These are phyloP conservation scores for Sicyos edulis DNA, from an alignment of 306 rosid species.

Conservation along the genomic window DNA sequence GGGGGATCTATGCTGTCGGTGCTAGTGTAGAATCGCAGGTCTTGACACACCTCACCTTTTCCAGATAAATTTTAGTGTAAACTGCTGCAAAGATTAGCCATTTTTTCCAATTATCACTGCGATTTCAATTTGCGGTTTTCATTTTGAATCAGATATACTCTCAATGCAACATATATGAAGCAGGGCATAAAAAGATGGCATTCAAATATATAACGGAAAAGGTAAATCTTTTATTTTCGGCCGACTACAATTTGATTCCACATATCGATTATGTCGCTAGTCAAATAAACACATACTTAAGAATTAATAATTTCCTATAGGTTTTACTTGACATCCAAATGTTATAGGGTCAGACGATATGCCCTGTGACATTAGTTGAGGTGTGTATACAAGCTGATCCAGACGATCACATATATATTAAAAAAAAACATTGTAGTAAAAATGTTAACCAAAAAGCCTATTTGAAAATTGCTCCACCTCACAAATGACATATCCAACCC, in stretches of 20 bases:
- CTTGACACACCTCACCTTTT: neutral
- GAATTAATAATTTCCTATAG: no score
- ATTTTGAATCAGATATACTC: slow-evolving; percentile 63
- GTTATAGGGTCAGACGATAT: no score
- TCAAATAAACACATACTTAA: no score
- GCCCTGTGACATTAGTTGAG: no score
- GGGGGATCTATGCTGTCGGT: slow-evolving; percentile 99
- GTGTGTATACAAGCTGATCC: no score
- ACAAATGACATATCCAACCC: neutral
- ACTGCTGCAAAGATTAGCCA: neutral
- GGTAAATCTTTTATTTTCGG: slow-evolving; percentile 38
- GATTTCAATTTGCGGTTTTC: neutral
- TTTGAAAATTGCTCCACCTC: neutral
- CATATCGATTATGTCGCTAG: neutral
- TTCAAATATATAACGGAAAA: slow-evolving; percentile 77
- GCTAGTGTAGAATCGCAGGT: slow-evolving; percentile 96
- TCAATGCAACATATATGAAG: slow-evolving; percentile 87
- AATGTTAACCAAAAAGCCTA: neutral
- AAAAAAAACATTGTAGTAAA: neutral
- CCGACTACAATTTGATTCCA: neutral
- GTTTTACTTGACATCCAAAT: no score
- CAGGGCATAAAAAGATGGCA: slow-evolving; percentile 84
- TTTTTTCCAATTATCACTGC: no score
- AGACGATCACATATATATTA: no score
- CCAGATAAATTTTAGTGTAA: neutral